Evolutionary conservation across 2,329 filamentous ascomycete species (phyloP).

Genomic region (Falciphora oryzae): DNA sequence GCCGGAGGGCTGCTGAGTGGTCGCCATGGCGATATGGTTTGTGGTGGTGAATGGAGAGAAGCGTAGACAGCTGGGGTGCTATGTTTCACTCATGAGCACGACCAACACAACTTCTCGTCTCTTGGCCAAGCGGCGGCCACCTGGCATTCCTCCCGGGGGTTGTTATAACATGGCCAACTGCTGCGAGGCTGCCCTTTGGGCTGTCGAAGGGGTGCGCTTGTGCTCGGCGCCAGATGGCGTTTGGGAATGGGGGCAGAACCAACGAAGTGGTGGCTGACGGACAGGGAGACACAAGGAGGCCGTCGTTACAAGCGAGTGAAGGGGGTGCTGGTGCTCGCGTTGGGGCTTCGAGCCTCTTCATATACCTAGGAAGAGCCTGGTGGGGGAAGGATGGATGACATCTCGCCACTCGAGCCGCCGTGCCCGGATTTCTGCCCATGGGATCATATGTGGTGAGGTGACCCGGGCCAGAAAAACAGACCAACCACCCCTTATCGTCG

Average conservation of each 20-base stretch:
- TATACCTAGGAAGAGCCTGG: no score
- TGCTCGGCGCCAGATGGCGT: neutral
- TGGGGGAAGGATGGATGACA: neutral
- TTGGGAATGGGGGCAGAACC: neutral
- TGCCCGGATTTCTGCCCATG: neutral
- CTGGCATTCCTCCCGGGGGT: neutral
- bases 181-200: neutral
- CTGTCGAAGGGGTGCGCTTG: neutral
- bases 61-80: neutral
- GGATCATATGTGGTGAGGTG: neutral
- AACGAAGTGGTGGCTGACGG: neutral
- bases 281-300: neutral
- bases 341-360: neutral
- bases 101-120: neutral
- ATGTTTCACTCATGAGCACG: neutral
- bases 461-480: neutral
- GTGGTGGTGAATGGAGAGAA: no score
- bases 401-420: neutral
- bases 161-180: neutral
- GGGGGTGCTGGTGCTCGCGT: no score
- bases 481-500: neutral
- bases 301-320: no score
- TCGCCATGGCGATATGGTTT: no score
- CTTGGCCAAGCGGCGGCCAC: neutral
- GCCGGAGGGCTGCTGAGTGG: no score